Percentiles rank a stretch among this genome's conserved stretches.
Evolutionary conservation across 179 eudicot species (phyloP).

Genomic region (Actinidia chinensis): DNA sequence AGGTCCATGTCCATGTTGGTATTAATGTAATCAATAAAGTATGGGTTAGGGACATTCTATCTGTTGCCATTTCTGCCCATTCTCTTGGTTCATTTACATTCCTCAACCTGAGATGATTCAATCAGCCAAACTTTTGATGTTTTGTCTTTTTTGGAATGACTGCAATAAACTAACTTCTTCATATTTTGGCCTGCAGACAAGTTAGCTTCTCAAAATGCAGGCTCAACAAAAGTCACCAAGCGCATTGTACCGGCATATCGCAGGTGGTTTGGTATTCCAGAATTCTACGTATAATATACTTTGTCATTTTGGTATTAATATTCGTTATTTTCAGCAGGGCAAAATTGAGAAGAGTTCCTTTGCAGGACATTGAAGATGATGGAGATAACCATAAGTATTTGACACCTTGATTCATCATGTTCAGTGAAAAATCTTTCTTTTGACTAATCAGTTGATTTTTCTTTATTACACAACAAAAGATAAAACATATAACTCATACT

Average conservation of each 20-base stretch:
- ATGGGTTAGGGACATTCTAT: not conserved
- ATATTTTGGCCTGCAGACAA: conserved; percentile 34
- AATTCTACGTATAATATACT: not conserved
- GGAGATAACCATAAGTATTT: conserved; percentile 21
- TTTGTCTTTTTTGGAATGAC: not conserved
- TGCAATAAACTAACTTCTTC: not conserved
- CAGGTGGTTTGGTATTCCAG: conserved; percentile 36
- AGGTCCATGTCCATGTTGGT: too few relatives aligned
- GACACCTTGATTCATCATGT: not conserved
- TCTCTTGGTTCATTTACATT: not conserved
- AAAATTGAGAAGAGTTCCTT: conserved; percentile 55
- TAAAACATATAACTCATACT: too few relatives aligned
- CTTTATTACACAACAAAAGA: not conserved
- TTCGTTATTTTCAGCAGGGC: conserved; percentile 40
- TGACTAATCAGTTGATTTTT: not conserved
- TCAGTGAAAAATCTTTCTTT: not conserved
- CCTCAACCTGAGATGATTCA: not conserved
- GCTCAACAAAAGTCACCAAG: conserved; percentile 40
- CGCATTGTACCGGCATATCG: conserved; percentile 76
- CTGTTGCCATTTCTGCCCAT: not conserved
- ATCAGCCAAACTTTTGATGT: not conserved
- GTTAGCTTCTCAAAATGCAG: conserved; percentile 30
- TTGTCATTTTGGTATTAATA: conserved; percentile 5
- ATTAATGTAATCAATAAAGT: not conserved
- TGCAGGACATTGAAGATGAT: conserved; percentile 53